Conservation (phyloP, 1,139 yeast species). For the Yamadazyma sp. region DNA sequence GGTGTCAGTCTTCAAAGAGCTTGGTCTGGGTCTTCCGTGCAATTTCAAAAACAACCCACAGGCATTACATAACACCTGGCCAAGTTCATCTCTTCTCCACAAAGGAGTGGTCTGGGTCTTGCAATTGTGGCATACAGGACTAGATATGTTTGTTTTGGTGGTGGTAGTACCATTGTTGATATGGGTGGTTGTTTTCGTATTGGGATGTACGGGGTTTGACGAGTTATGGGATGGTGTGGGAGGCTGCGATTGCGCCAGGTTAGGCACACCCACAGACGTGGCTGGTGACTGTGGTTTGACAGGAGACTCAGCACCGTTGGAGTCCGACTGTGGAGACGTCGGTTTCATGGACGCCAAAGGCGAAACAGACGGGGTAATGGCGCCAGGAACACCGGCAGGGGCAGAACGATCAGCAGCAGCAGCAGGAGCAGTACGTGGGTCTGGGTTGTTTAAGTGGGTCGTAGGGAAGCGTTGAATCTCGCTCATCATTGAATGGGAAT, state of each 20-base stretch:
- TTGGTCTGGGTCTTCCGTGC: slow-evolving; percentile 92
- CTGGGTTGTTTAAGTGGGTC: background rate
- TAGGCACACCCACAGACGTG: background rate
- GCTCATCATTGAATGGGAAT: slow-evolving; percentile 21
- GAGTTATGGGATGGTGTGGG: slow-evolving; percentile 2
- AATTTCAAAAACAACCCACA: slow-evolving; percentile 89
- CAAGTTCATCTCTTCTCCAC: slow-evolving; percentile 93
- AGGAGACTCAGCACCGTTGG: too few relatives aligned
- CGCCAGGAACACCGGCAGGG: background rate
- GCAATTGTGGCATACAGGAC: slow-evolving; percentile 86
- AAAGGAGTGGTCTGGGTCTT: slow-evolving; percentile 90
- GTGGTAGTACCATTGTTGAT: slow-evolving; percentile 46
- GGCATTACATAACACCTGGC: slow-evolving; percentile 92
- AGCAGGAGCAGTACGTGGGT: background rate
- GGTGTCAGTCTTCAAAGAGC: slow-evolving; percentile 85
- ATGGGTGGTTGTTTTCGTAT: slow-evolving; percentile 49
- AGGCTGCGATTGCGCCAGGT: background rate
- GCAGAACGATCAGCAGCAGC: background rate
- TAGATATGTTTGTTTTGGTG: slow-evolving; percentile 49
- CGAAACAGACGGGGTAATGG: background rate
- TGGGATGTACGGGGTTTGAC: slow-evolving; percentile 39
- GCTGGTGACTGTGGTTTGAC: background rate
- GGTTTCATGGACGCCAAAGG: background rate
- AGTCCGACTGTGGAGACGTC: too few relatives aligned
- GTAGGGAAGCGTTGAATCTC: slow-evolving; percentile 25